Conservation (phyloP, 2,329 filamentous ascomycete genomes). For the Trichoderma simmonsii region DNA sequence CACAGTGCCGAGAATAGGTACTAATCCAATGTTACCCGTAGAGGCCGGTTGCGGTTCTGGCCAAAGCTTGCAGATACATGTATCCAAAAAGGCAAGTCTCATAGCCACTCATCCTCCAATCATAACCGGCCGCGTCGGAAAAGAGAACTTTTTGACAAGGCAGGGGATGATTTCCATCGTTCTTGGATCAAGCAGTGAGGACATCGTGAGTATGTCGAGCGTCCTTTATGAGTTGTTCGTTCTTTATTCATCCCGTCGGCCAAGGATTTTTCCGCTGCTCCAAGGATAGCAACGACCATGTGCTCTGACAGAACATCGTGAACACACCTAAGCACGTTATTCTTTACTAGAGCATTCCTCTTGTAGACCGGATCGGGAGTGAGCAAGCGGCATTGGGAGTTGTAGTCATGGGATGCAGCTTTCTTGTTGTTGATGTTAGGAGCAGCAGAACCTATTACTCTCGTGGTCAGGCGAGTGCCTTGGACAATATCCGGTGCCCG, state of each 20-base stretch:
- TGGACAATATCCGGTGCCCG: conserved; percentile 25
- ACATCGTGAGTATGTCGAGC: conserved; percentile 13
- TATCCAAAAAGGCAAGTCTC: background rate
- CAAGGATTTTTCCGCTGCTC: background rate
- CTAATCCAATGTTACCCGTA: background rate
- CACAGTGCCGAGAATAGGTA: background rate
- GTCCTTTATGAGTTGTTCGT: background rate
- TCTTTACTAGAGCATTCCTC: conserved; percentile 41
- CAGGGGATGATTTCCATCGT: conserved; percentile 19
- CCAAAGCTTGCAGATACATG: background rate
- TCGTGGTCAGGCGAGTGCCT: background rate
- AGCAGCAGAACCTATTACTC: background rate
- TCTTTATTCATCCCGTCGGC: conserved; percentile 15
- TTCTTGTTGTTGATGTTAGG: background rate
- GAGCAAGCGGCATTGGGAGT: background rate
- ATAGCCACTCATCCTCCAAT: background rate
- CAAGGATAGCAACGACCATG: too few species aligned
- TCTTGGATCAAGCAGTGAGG: conserved; percentile 21
- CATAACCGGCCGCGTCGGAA: conserved; percentile 15
- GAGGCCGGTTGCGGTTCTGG: background rate
- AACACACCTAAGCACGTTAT: conserved; percentile 37
- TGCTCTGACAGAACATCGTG: conserved; percentile 41
- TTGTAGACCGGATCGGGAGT: conserved; percentile 32
- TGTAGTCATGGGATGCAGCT: background rate
- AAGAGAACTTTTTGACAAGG: conserved; percentile 18